A percentile compares a stretch with the other conserved stretches of the same genome.
Conservation (phyloP, 257 asterid genomes). For the Solanum chaucha region DNA sequence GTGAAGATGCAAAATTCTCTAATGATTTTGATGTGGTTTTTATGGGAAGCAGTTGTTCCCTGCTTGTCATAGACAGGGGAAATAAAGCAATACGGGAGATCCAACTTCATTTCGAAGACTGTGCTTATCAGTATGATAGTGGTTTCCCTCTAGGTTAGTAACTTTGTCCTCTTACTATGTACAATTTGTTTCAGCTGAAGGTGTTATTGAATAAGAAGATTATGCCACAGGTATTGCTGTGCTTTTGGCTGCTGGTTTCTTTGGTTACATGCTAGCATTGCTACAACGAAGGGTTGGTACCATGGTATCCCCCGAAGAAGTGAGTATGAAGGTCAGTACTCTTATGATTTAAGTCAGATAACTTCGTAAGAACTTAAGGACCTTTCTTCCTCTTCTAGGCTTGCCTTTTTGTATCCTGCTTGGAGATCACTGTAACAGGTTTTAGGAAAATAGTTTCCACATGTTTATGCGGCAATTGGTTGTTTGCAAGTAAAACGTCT, state of each 20-base stretch:
- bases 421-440: not conserved
- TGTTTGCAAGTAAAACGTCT: not conserved
- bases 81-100: slow-evolving; percentile 91
- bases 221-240: slow-evolving; percentile 63
- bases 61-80: slow-evolving; percentile 92
- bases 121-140: slow-evolving; percentile 96
- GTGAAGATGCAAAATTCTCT: slow-evolving; percentile 93
- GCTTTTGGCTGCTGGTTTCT: slow-evolving; percentile 81
- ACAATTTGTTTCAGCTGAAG: not conserved
- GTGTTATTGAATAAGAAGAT: not conserved
- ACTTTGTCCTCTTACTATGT: not conserved
- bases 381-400: not conserved
- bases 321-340: slow-evolving; percentile 25
- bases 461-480: not conserved
- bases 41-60: slow-evolving; percentile 95
- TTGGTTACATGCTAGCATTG: slow-evolving; percentile 89
- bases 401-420: not conserved
- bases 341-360: not conserved
- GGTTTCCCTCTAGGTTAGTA: slow-evolving; percentile 77
- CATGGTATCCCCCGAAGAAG: slow-evolving; percentile 54
- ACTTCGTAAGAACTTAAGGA: not conserved
- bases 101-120: slow-evolving; percentile 86
- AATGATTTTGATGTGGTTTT: slow-evolving; percentile 90
- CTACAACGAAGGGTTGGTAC: slow-evolving; percentile 64
- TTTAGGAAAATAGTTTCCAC: not conserved